phyloP scores from a whole-genome alignment of 2,329 filamentous ascomycete genomes.

The Chrysosphaeria jannelii region DNA sequence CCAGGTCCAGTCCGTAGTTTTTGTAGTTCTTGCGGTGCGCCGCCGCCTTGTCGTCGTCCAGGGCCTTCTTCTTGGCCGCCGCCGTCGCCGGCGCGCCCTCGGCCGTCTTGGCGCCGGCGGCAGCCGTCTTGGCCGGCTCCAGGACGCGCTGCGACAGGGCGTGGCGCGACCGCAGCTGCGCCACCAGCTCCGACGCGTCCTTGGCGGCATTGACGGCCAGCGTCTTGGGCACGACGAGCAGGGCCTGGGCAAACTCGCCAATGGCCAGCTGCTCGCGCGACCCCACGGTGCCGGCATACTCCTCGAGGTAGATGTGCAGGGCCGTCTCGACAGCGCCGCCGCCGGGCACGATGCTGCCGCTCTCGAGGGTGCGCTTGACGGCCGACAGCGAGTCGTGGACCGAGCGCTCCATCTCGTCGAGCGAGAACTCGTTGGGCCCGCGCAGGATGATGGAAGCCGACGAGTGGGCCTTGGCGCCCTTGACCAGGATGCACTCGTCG shows the following conservation, averaged over 20 bases:
- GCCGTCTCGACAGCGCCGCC: conserved; percentile 96
- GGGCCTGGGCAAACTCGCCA: conserved; percentile 82
- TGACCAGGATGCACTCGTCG: conserved; percentile 90
- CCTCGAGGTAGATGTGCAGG: conserved; percentile 93
- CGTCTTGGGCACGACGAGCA: conserved; percentile 86
- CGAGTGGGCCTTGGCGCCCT: conserved; percentile 79
- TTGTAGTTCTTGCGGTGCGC: conserved; percentile 93
- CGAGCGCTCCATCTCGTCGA: conserved; percentile 98
- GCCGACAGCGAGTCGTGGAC: conserved; percentile 91
- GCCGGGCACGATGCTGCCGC: conserved; percentile 83
- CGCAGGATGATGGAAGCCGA: conserved; percentile 90
- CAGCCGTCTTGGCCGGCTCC: conserved; percentile 16
- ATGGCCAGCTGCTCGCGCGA: conserved; percentile 95
- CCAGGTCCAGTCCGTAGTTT: conserved; percentile 87
- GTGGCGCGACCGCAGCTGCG: conserved; percentile 79
- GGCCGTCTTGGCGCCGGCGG: background rate
- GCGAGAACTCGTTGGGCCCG: conserved; percentile 79
- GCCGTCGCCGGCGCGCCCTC: conserved; percentile 1
- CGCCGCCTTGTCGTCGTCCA: conserved; percentile 60
- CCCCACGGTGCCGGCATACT: conserved; percentile 90
- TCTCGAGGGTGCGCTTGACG: conserved; percentile 90
- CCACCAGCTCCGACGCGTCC: conserved; percentile 81
- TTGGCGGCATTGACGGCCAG: conserved; percentile 92
- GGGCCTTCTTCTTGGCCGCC: conserved; percentile 10
- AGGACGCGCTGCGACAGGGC: conserved; percentile 77